Conservation (phyloP, 106 monocot genomes). For the Allium cepa region DNA sequence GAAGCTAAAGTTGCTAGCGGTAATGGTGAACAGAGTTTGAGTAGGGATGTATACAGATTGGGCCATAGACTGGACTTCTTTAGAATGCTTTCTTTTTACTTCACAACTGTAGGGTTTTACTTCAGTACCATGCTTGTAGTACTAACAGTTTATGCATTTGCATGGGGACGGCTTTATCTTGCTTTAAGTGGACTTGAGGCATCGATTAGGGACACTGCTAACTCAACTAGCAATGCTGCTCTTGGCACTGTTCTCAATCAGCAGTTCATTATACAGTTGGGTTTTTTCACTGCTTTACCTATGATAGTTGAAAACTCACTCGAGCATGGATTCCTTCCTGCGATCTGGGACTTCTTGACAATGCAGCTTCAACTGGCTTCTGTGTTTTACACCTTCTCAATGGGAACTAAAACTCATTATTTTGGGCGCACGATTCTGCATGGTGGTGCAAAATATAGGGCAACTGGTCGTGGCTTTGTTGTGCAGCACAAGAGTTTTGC, state of each 20-base stretch:
- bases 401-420: constrained; percentile 57
- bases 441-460: constrained; percentile 89
- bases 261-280: constrained; percentile 55
- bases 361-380: constrained; percentile 94
- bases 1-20: constrained; percentile 88
- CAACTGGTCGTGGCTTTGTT: constrained; percentile 95
- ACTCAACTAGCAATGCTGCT: constrained; percentile 36
- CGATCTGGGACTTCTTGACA: constrained; percentile 83
- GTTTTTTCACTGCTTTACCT: constrained; percentile 58
- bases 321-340: constrained; percentile 64
- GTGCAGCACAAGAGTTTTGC: constrained; percentile 90
- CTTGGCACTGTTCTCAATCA: constrained; percentile 71
- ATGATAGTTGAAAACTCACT: constrained; percentile 66
- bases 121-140: constrained; percentile 75
- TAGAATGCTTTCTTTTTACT: constrained; percentile 68
- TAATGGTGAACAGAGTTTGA: constrained; percentile 69
- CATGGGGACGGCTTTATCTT: constrained; percentile 56
- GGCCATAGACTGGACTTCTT: constrained; percentile 93
- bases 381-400: constrained; percentile 75
- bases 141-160: constrained; percentile 52
- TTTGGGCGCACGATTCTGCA: constrained; percentile 77
- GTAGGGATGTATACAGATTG: constrained; percentile 85
- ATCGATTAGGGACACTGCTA: constrained; percentile 26
- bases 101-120: constrained; percentile 74
- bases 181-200: constrained; percentile 52